Conservation (phyloP, 352 stramenopile genomes). For the Pythium dissimile region DNA sequence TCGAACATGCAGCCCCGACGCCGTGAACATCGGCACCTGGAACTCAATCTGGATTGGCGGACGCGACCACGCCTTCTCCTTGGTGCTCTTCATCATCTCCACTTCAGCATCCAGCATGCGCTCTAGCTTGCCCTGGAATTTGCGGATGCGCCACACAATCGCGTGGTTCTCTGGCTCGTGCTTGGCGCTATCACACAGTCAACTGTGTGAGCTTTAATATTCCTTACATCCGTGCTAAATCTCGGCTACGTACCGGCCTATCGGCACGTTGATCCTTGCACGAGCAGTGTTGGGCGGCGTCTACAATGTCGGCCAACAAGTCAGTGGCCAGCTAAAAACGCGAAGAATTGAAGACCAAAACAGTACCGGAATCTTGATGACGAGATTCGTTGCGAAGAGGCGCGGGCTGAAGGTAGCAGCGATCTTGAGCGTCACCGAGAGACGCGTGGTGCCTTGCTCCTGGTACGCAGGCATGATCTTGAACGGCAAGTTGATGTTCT, state of each 20-base stretch:
- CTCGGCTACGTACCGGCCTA: slow-evolving; percentile 71
- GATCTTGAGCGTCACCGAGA: slow-evolving; percentile 83
- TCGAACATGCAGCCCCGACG: slow-evolving; percentile 96
- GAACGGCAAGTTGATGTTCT: slow-evolving; percentile 98
- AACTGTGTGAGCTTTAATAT: background rate
- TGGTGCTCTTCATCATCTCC: slow-evolving; percentile 95
- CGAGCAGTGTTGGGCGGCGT: slow-evolving; percentile 95
- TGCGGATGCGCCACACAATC: slow-evolving; percentile 98
- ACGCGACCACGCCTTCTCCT: slow-evolving; percentile 95
- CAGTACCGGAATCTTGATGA: slow-evolving; percentile 92
- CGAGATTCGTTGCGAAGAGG: slow-evolving; percentile 95
- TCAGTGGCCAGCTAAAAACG: background rate
- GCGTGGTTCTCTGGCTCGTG: slow-evolving; percentile 97
- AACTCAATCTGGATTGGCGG: slow-evolving; percentile 98
- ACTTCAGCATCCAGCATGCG: slow-evolving; percentile 95
- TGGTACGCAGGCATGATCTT: slow-evolving; percentile 96
- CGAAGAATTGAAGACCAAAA: background rate
- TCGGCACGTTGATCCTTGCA: slow-evolving; percentile 93
- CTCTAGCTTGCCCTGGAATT: slow-evolving; percentile 95
- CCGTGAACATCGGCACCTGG: slow-evolving; percentile 98
- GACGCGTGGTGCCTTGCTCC: slow-evolving; percentile 87
- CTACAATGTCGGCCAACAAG: slow-evolving; percentile 51
- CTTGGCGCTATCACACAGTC: slow-evolving; percentile 75
- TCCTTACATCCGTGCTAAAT: too few relatives aligned
- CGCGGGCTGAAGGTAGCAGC: slow-evolving; percentile 95